Conservation (phyloP, 805 yeast species). For the Yamadazyma takamatsuzukensis region DNA sequence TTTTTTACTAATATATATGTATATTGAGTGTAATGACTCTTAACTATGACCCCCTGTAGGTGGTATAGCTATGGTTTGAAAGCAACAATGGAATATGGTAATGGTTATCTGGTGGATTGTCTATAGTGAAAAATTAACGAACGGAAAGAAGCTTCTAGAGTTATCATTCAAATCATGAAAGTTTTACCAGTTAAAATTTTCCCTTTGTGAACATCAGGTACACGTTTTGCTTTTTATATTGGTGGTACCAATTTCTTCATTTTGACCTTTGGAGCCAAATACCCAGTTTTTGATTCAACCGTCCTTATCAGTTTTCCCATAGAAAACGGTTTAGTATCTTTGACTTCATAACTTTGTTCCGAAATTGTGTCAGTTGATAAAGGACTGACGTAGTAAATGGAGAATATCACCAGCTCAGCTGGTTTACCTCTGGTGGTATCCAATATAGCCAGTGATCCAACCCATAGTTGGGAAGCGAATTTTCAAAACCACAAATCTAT, state of each 20-base stretch:
- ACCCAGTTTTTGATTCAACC: slow-evolving; percentile 78
- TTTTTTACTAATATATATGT: slow-evolving; percentile 40
- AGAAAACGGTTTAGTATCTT: slow-evolving; percentile 49
- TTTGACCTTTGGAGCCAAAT: slow-evolving; percentile 40
- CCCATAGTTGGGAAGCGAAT: too few species aligned
- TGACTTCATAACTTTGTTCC: slow-evolving; percentile 26
- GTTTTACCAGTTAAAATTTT: slow-evolving; percentile 70
- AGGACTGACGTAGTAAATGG: slow-evolving; percentile 42
- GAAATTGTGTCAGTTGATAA: slow-evolving; percentile 17
- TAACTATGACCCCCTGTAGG: slow-evolving; percentile 75
- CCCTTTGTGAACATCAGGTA: slow-evolving; percentile 69
- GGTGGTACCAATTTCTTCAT: slow-evolving; percentile 5
- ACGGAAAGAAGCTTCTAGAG: slow-evolving; percentile 74
- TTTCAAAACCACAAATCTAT: neutral
- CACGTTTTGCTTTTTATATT: slow-evolving; percentile 37
- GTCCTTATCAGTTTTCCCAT: slow-evolving; percentile 70
- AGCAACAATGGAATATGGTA: slow-evolving; percentile 86
- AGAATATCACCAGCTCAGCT: slow-evolving; percentile 71
- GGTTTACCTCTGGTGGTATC: slow-evolving; percentile 86
- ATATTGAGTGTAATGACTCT: slow-evolving; percentile 1
- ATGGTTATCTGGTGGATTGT: slow-evolving; percentile 67
- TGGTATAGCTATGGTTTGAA: slow-evolving; percentile 83
- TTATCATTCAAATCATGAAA: slow-evolving; percentile 32
- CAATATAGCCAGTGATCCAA: too few species aligned
- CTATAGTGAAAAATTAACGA: slow-evolving; percentile 73